Conservation (phyloP, 2,329 filamentous ascomycete species). For the Aspergillus quadrilineatus region DNA sequence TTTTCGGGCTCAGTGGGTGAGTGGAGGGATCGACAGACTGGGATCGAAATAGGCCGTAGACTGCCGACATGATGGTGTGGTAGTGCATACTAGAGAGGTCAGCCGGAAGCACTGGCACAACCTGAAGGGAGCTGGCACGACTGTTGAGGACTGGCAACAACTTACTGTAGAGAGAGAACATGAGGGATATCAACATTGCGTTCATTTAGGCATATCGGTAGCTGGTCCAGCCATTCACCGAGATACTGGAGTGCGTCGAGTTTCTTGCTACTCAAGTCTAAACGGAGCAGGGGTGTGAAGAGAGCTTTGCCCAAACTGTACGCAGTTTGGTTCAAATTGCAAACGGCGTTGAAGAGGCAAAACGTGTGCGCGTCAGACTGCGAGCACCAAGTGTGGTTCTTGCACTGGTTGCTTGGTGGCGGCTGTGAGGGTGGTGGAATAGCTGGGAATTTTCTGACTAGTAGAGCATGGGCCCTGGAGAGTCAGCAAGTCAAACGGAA, state of each 20-base stretch:
- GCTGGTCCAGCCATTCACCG: constrained; percentile 13
- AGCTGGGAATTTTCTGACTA: constrained; percentile 19
- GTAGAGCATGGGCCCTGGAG: constrained; percentile 23
- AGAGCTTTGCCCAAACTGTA: constrained; percentile 20
- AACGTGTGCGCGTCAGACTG: constrained; percentile 24
- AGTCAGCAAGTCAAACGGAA: neutral
- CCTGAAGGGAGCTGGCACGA: neutral
- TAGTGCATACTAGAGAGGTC: constrained; percentile 35
- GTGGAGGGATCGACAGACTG: neutral
- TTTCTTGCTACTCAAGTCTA: constrained; percentile 15
- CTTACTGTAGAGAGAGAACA: constrained; percentile 26
- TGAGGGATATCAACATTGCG: constrained; percentile 20
- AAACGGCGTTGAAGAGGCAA: constrained; percentile 23
- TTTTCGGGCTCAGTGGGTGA: neutral
- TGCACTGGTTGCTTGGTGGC: constrained; percentile 8
- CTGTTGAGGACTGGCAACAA: neutral
- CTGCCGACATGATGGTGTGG: constrained; percentile 35
- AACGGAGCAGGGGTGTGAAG: constrained; percentile 16
- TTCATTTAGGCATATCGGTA: constrained; percentile 17
- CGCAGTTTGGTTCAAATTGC: constrained; percentile 21
- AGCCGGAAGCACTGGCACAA: neutral
- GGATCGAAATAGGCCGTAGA: constrained; percentile 28
- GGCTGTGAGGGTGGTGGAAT: constrained; percentile 20
- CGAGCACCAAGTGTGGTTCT: constrained; percentile 23
- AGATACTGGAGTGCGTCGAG: constrained; percentile 22